Evolutionary conservation across 2,329 filamentous ascomycete genomes (phyloP).

Genomic region (Catunica adiposa): DNA sequence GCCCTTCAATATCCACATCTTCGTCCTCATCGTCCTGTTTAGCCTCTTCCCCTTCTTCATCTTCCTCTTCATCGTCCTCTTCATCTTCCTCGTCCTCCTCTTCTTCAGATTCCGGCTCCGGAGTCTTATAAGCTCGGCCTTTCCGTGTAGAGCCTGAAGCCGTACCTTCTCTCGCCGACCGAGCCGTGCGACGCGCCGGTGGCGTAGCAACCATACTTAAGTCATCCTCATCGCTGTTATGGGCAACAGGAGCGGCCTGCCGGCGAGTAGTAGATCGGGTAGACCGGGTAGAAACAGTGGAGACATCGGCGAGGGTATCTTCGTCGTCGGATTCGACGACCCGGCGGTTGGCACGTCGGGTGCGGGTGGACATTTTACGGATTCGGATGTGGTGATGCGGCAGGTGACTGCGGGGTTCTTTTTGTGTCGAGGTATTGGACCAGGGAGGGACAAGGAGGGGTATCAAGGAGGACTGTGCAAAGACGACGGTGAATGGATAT

Average conservation of each 20-base stretch:
- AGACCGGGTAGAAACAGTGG: slow-evolving; percentile 9
- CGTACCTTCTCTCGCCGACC: slow-evolving; percentile 1
- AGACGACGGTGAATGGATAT: background rate
- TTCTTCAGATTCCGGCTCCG: background rate
- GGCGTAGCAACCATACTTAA: slow-evolving; percentile 1
- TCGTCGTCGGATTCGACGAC: slow-evolving; percentile 63
- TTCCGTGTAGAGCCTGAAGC: background rate
- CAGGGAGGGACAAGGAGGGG: slow-evolving; percentile 11
- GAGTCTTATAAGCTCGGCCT: background rate
- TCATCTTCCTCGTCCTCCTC: background rate
- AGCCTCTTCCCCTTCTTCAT: background rate
- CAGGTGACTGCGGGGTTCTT: slow-evolving; percentile 9
- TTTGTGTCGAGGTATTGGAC: background rate
- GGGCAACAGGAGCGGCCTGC: background rate
- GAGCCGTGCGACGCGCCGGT: background rate
- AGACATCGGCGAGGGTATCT: slow-evolving; percentile 30
- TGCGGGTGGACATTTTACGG: slow-evolving; percentile 24
- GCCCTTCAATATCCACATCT: background rate
- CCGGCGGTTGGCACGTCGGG: slow-evolving; percentile 24
- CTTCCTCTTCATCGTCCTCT: slow-evolving; percentile 1
- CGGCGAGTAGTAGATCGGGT: slow-evolving; percentile 19
- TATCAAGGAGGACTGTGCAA: background rate
- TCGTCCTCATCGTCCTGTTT: slow-evolving; percentile 1
- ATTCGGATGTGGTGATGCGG: slow-evolving; percentile 20
- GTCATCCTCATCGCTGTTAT: slow-evolving; percentile 23